These are phyloP conservation scores for Pinus taeda DNA, from an alignment of 75 land plant species.

Conservation along the genomic window DNA sequence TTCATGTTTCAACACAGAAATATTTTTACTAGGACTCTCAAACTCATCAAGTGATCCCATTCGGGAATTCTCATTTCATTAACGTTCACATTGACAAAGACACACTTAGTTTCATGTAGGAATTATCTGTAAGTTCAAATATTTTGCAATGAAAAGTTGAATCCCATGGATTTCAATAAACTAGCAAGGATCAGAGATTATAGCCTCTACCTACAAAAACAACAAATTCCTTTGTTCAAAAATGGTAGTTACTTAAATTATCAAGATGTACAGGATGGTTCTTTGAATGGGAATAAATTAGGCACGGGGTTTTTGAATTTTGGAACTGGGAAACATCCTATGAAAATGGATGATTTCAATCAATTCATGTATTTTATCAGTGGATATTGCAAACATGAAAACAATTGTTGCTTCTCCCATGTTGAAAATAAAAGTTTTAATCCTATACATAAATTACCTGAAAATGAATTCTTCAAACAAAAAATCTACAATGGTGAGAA, in stretches of 20 bases:
- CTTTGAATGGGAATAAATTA: not conserved
- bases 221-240: constrained; percentile 8
- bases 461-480: too few species aligned
- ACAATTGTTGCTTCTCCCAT: constrained; percentile 75
- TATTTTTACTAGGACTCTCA: constrained; percentile 27
- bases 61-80: constrained; percentile 11
- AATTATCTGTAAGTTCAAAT: constrained; percentile 15
- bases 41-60: constrained; percentile 11
- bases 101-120: constrained; percentile 5
- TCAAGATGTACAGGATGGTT: constrained; percentile 3
- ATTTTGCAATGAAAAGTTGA: constrained; percentile 15
- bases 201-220: not conserved
- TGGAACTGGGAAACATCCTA: constrained; percentile 12
- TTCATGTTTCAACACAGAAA: constrained; percentile 4
- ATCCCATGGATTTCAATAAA: not conserved
- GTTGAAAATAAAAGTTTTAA: too few species aligned
- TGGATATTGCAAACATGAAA: constrained; percentile 91
- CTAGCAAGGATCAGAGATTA: not conserved
- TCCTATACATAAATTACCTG: too few species aligned
- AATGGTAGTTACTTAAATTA: constrained; percentile 7
- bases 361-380: constrained; percentile 76
- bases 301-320: not conserved
- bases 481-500: too few species aligned
- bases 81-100: constrained; percentile 1
- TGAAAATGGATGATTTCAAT: constrained; percentile 32